phyloP scores from a whole-genome alignment of 2,329 filamentous ascomycete genomes.

The Fusarium sp. region DNA sequence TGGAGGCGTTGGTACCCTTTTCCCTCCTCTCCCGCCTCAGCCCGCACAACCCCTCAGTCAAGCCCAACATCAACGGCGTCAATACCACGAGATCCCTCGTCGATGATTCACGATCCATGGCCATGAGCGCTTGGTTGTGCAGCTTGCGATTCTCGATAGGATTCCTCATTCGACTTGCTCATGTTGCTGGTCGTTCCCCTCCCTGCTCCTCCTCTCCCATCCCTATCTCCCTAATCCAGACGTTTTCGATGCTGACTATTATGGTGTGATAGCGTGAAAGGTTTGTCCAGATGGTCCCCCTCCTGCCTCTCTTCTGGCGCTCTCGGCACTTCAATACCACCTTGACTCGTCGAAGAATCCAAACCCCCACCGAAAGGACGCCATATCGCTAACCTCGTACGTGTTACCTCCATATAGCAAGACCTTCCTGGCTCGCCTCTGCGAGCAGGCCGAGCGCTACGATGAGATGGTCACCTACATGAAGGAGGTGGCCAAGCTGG shows the following conservation, averaged over 20 bases:
- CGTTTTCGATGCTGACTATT: conserved; percentile 51
- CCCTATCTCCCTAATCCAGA: conserved; percentile 26
- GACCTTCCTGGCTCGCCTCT: conserved; percentile 99
- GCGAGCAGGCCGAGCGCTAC: conserved; percentile 99
- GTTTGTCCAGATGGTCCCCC: conserved; percentile 58
- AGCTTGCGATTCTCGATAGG: conserved; percentile 10
- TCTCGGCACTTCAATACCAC: conserved; percentile 25
- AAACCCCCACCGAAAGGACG: conserved; percentile 37
- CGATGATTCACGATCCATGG: conserved; percentile 9
- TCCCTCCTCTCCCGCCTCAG: conserved; percentile 32
- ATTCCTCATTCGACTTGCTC: not conserved
- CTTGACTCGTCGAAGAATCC: conserved; percentile 30
- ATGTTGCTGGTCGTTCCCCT: conserved; percentile 4
- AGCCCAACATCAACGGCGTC: conserved; percentile 28
- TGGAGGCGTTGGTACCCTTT: conserved; percentile 32
- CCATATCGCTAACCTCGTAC: conserved; percentile 45
- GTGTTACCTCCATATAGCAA: conserved; percentile 71
- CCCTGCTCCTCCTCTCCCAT: conserved; percentile 17
- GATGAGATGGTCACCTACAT: conserved; percentile 99
- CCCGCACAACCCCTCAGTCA: conserved; percentile 47
- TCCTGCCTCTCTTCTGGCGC: conserved; percentile 27
- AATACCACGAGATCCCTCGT: conserved; percentile 25
- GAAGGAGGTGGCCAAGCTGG: conserved; percentile 98
- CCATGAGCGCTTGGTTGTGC: conserved; percentile 2
- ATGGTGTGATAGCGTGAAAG: conserved; percentile 70